Evolutionary conservation across 257 asterid genomes (phyloP).

Genomic region (Nicotiana paniculata): DNA sequence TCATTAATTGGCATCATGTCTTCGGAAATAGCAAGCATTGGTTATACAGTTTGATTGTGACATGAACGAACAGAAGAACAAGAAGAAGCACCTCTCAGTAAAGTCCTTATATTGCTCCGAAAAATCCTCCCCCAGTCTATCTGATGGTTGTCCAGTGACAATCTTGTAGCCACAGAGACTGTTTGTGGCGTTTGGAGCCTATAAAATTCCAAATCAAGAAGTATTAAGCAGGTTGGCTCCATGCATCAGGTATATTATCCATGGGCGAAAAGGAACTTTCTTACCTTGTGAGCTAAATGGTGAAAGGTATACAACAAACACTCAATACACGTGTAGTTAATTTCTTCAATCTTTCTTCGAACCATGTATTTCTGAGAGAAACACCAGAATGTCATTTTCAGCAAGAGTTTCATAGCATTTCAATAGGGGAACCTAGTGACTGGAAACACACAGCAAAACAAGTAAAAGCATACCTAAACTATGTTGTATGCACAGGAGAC

Average conservation of each 20-base stretch:
- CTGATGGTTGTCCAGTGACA: conserved; percentile 96
- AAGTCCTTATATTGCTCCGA: conserved; percentile 77
- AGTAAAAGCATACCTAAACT: neutral
- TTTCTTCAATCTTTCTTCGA: conserved; percentile 81
- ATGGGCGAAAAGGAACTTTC: neutral
- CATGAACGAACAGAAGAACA: neutral
- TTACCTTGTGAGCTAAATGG: conserved; percentile 89
- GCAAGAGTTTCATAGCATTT: neutral
- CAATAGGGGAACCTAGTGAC: neutral
- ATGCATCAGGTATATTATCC: neutral
- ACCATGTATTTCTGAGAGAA: conserved; percentile 77
- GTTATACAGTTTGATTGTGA: neutral
- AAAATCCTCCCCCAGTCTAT: conserved; percentile 95
- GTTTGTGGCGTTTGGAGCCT: conserved; percentile 89
- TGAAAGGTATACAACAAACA: conserved; percentile 77
- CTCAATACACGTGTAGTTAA: conserved; percentile 64
- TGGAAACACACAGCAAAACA: neutral
- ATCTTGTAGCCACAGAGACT: conserved; percentile 94
- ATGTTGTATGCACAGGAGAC: neutral
- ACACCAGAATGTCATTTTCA: neutral
- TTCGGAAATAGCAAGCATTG: neutral
- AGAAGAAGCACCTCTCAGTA: conserved; percentile 57
- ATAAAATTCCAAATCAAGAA: conserved; percentile 16
- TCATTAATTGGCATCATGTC: neutral
- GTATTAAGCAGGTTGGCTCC: neutral